These are phyloP conservation scores for Xylaria intraflava DNA, from an alignment of 495 filamentous ascomycete species.

Conservation along the genomic window DNA sequence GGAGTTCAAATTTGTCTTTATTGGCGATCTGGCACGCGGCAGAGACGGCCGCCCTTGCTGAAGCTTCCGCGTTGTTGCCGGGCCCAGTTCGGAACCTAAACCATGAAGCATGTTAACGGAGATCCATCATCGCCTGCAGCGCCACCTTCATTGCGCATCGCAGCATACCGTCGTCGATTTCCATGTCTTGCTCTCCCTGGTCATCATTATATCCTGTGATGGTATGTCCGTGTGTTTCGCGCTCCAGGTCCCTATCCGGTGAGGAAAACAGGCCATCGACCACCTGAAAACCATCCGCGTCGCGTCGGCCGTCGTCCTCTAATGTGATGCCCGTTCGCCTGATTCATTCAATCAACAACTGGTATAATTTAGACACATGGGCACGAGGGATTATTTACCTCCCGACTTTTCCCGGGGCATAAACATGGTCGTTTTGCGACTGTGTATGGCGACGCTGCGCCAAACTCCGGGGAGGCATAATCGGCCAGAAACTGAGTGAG, in stretches of 20 bases:
- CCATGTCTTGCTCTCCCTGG: conserved; percentile 30
- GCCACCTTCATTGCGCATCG: not conserved
- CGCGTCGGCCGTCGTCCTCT: conserved; percentile 70
- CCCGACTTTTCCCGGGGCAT: conserved; percentile 43
- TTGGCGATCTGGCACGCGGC: conserved; percentile 44
- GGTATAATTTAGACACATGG: not conserved
- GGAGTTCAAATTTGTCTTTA: conserved; percentile 50
- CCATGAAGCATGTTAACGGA: conserved; percentile 9
- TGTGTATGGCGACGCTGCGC: conserved; percentile 30
- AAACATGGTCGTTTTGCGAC: conserved; percentile 39
- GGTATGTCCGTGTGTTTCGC: conserved; percentile 26
- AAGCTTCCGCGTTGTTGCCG: conserved; percentile 22
- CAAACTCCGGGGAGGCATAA: conserved; percentile 2
- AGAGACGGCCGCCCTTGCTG: conserved; percentile 30
- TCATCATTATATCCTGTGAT: conserved; percentile 21
- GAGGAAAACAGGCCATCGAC: conserved; percentile 85
- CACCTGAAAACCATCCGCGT: conserved; percentile 87
- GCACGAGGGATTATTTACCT: conserved; percentile 30
- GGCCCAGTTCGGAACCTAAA: conserved; percentile 25
- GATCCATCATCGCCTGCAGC: not conserved
- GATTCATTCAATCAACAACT: conserved; percentile 7
- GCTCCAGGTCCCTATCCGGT: conserved; percentile 53
- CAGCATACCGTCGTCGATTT: conserved; percentile 27
- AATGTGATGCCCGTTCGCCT: conserved; percentile 78
- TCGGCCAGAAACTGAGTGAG: not conserved